Percentiles rank a stretch among this genome's conserved stretches.
Conservation (phyloP, 306 rosid species). For the Medicago lupulina region DNA sequence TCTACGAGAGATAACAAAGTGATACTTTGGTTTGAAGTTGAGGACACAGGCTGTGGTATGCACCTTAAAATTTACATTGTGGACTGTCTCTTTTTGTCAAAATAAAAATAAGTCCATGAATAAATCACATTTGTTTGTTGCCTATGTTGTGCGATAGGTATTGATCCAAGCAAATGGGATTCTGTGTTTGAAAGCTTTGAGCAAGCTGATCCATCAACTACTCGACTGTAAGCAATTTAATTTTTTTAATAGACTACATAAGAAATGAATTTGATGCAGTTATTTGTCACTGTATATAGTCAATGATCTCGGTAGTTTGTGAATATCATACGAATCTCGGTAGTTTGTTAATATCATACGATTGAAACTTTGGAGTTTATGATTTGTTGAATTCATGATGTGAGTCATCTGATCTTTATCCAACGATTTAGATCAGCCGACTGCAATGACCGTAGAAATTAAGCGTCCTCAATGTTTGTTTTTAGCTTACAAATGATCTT, state of each 20-base stretch:
- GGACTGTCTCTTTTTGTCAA: conserved; percentile 18
- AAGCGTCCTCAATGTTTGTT: too few relatives aligned
- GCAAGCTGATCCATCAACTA: conserved; percentile 99
- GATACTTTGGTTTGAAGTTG: conserved; percentile 94
- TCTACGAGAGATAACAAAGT: conserved; percentile 68
- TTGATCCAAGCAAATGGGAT: conserved; percentile 96
- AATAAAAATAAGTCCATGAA: conserved; percentile 13
- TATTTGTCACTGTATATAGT: neutral
- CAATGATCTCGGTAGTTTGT: neutral
- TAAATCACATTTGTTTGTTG: conserved; percentile 11
- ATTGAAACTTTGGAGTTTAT: neutral
- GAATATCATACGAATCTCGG: neutral
- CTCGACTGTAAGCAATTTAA: conserved; percentile 76
- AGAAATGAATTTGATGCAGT: neutral
- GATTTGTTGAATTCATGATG: neutral
- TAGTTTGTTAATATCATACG: neutral
- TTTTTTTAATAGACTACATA: conserved; percentile 3
- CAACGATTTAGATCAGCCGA: neutral
- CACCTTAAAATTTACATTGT: conserved; percentile 33
- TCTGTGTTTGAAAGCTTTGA: conserved; percentile 98
- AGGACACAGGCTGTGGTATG: conserved; percentile 96
- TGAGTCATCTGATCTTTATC: neutral
- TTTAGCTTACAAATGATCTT: conserved; percentile 3
- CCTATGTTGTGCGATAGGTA: conserved; percentile 55
- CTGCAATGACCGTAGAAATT: neutral